Evolutionary conservation across 2,329 filamentous ascomycete genomes (phyloP), one percentile per base, ranked within the genome.

Genomic region (Fusarium haematococcum): DNA sequence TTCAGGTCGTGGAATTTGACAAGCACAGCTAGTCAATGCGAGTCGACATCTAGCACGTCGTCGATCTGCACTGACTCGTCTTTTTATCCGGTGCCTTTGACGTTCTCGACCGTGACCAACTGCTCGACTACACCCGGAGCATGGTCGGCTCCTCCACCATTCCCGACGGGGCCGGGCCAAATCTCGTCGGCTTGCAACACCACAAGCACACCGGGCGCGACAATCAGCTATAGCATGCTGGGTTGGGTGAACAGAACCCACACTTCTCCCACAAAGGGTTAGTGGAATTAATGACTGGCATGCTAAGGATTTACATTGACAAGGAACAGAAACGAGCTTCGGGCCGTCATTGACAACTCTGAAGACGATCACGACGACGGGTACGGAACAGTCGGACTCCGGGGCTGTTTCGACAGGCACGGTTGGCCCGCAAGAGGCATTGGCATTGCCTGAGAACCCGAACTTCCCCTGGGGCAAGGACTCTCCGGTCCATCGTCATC

Each of bases 381-480:
- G 54, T 39, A 48, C 50, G 43, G 43, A 45, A 33, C 62, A 50
- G 35, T 67, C 66, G 14, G 25, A 37, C 54, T 72, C 70, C 9
- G 56, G 56, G 27, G 61, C 57, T 32, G 63, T 66, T 16, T 75
- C 77, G 39, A 78, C 76, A 2, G 72, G 62, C 43, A 70, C 60
- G 39, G 65, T 67, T 3, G 33, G 45, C n/a, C 25, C 70, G 16
- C 68, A 73, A 23, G 69, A 74, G 8, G 14, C 48, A 30, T 52
- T 52, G 37, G 52, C 68, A 10, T 65, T 82, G 35, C 79, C 81
- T 7, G 72, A 75, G 3, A 80, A 81, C 33, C 77, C 80, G 18
- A 80, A 82, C 66, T 83, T 78, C 30, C 82, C 83, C 2, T 84
- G 83, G 83, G 83, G 81, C 13, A 81, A 79, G 33, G 77, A 80